phyloP scores from a whole-genome alignment of 1,284 basidiomycete genomes.

The Baeospora myosura region DNA sequence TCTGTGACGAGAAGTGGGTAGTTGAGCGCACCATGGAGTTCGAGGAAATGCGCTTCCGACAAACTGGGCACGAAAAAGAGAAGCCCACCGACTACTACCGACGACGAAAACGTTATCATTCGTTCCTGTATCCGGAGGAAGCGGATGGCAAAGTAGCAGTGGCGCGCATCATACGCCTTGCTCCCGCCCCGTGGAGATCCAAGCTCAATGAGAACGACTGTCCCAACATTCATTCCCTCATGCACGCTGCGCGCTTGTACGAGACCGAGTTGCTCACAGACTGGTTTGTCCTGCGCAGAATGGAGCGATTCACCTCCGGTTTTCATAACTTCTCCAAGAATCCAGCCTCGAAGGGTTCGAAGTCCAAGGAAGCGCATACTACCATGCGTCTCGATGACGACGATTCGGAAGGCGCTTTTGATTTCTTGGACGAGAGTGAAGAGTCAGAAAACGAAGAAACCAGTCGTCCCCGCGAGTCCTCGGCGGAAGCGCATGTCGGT shows the following conservation, averaged over 20 bases:
- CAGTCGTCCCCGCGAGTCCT: not conserved
- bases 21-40: conserved; percentile 4
- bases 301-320: too few species aligned
- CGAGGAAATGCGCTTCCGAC: conserved; percentile 10
- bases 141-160: too few species aligned
- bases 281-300: too few species aligned
- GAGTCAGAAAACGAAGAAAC: not conserved
- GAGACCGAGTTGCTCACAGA: too few species aligned
- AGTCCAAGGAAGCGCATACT: too few species aligned
- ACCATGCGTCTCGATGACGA: not conserved
- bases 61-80: conserved; percentile 4
- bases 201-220: too few species aligned
- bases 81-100: not conserved
- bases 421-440: not conserved
- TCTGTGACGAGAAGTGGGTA: conserved; percentile 6
- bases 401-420: not conserved
- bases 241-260: too few species aligned
- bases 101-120: conserved; percentile 1
- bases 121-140: too few species aligned
- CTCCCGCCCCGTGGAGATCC: not conserved
- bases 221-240: too few species aligned
- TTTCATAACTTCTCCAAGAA: too few species aligned
- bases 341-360: too few species aligned
- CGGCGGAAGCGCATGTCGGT: not conserved
- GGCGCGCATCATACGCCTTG: too few species aligned